These are phyloP conservation scores for Didymella segeticola DNA, from an alignment of 2,329 filamentous ascomycete species.

Conservation along the genomic window DNA sequence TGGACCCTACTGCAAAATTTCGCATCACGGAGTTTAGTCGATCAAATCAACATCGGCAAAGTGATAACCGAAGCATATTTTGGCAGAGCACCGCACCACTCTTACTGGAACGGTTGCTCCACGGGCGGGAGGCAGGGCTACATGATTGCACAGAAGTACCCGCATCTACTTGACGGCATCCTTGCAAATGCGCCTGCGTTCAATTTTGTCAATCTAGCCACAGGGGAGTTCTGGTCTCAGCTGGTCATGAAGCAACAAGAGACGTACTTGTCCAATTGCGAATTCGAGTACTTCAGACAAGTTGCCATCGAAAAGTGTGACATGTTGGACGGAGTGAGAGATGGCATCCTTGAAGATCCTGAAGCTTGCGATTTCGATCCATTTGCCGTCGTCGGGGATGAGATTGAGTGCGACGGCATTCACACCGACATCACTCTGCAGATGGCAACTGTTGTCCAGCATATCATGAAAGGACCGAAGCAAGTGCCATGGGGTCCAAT, in stretches of 20 bases:
- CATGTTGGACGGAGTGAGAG: slow-evolving; percentile 30
- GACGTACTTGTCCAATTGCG: slow-evolving; percentile 33
- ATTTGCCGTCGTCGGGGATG: slow-evolving; percentile 14
- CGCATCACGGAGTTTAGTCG: slow-evolving; percentile 47
- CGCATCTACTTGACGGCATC: slow-evolving; percentile 44
- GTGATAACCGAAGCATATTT: slow-evolving; percentile 44
- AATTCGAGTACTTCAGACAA: slow-evolving; percentile 32
- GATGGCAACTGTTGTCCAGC: slow-evolving; percentile 30
- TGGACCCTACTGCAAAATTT: slow-evolving; percentile 48
- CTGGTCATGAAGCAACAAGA: slow-evolving; percentile 38
- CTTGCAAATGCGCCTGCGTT: slow-evolving; percentile 43
- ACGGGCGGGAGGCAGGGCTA: slow-evolving; percentile 47
- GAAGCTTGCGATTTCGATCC: slow-evolving; percentile 35
- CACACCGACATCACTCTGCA: slow-evolving; percentile 23
- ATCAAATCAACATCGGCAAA: slow-evolving; percentile 47
- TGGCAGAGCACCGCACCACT: slow-evolving; percentile 37
- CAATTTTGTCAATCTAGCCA: slow-evolving; percentile 29
- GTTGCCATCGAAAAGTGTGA: slow-evolving; percentile 38
- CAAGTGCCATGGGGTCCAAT: slow-evolving; percentile 16
- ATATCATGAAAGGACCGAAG: slow-evolving; percentile 27
- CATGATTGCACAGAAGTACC: slow-evolving; percentile 43
- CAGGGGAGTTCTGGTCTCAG: slow-evolving; percentile 34
- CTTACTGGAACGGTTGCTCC: slow-evolving; percentile 47
- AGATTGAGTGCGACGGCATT: slow-evolving; percentile 29
- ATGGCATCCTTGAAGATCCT: slow-evolving; percentile 45